These are phyloP conservation scores for Cairneyella variabilis DNA, from an alignment of 495 filamentous ascomycete species.

Conservation along the genomic window DNA sequence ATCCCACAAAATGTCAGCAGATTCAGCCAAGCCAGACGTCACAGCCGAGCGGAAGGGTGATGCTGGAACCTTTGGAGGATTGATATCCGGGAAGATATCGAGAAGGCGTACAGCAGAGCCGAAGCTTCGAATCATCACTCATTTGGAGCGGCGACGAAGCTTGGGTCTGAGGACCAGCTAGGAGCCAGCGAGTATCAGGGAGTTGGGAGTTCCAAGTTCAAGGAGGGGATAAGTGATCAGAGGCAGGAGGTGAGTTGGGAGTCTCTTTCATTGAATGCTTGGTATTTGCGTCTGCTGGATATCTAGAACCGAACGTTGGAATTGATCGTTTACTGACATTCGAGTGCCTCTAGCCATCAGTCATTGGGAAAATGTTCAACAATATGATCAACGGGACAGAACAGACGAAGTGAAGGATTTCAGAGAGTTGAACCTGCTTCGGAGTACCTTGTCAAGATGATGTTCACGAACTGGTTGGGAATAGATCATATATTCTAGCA, in stretches of 20 bases:
- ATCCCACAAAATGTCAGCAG: neutral
- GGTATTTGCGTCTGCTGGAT: too few relatives aligned
- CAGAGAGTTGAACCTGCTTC: too few relatives aligned
- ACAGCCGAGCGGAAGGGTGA: neutral
- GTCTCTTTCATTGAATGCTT: too few relatives aligned
- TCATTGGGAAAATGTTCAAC: constrained; percentile 14
- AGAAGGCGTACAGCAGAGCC: constrained; percentile 27
- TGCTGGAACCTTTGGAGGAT: neutral
- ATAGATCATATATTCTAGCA: too few relatives aligned
- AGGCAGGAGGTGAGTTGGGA: constrained; percentile 23
- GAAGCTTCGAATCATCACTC: constrained; percentile 27
- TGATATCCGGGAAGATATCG: constrained; percentile 24
- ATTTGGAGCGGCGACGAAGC: constrained; percentile 24
- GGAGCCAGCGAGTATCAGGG: constrained; percentile 16
- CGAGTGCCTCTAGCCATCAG: constrained; percentile 1
- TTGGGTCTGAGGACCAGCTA: constrained; percentile 20
- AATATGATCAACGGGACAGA: constrained; percentile 18
- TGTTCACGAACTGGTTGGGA: too few relatives aligned
- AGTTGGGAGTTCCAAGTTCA: constrained; percentile 22
- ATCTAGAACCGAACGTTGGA: too few relatives aligned
- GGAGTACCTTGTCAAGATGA: too few relatives aligned
- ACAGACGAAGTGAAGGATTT: constrained; percentile 25
- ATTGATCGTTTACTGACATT: constrained; percentile 2
- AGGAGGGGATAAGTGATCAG: constrained; percentile 25
- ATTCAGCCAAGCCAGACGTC: neutral